These are phyloP conservation scores for Xylaria cubensis DNA, from an alignment of 495 filamentous ascomycete genomes.

Conservation along the genomic window DNA sequence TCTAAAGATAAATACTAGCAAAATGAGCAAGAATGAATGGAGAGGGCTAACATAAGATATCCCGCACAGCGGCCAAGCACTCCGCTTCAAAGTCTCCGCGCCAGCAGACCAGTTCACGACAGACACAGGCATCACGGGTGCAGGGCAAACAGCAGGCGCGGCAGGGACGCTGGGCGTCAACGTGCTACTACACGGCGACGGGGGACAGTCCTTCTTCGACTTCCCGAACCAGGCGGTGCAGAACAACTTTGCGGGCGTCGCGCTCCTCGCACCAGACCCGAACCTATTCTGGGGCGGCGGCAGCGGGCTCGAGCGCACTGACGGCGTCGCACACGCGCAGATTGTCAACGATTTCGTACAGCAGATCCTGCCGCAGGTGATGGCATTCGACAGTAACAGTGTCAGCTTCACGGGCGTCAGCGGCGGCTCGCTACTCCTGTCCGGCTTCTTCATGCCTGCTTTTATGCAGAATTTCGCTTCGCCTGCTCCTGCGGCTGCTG, in stretches of 20 bases:
- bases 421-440: constrained; percentile 53
- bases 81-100: constrained; percentile 56
- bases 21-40: background rate
- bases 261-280: constrained; percentile 54
- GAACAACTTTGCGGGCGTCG: constrained; percentile 53
- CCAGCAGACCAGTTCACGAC: constrained; percentile 54
- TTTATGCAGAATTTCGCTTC: constrained; percentile 50
- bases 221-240: constrained; percentile 60
- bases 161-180: constrained; percentile 50
- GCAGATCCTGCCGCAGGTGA: constrained; percentile 47
- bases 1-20: background rate
- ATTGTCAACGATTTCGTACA: constrained; percentile 53
- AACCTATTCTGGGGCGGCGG: constrained; percentile 61
- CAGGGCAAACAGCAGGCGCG: constrained; percentile 34
- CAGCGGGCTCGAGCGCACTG: constrained; percentile 51
- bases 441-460: constrained; percentile 57
- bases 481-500: background rate
- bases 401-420: constrained; percentile 58
- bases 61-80: constrained; percentile 45
- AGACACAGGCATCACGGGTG: constrained; percentile 48
- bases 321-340: constrained; percentile 57
- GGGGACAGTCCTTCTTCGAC: constrained; percentile 63
- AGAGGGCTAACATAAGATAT: background rate
- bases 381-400: constrained; percentile 50
- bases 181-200: constrained; percentile 60